These are phyloP conservation scores for Paecilomyces formosus DNA, from an alignment of 2,329 filamentous ascomycete species.

Conservation along the genomic window DNA sequence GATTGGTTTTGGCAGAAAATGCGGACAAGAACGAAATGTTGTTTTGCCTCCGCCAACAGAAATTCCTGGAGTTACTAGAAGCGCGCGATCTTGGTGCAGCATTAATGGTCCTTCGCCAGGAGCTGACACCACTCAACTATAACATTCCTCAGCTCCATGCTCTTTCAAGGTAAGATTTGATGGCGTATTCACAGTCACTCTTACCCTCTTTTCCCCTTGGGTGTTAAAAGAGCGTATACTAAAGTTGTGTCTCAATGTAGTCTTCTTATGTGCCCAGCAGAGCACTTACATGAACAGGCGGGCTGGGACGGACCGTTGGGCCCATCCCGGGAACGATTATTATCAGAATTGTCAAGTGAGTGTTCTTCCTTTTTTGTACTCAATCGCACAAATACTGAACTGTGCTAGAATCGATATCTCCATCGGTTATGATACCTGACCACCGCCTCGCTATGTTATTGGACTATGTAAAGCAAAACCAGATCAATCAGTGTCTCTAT, in stretches of 20 bases:
- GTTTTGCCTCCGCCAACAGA: constrained; percentile 86
- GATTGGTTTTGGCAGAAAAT: constrained; percentile 63
- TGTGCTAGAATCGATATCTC: constrained; percentile 71
- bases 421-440: constrained; percentile 93
- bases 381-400: not conserved
- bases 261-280: constrained; percentile 79
- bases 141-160: constrained; percentile 71
- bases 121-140: constrained; percentile 78
- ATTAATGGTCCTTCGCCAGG: constrained; percentile 73
- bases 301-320: constrained; percentile 78
- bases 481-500: constrained; percentile 77
- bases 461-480: constrained; percentile 72
- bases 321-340: constrained; percentile 63
- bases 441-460: constrained; percentile 76
- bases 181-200: not conserved
- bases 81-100: constrained; percentile 64
- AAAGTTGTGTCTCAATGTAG: constrained; percentile 34
- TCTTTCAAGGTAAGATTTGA: constrained; percentile 57
- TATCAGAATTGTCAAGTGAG: constrained; percentile 79
- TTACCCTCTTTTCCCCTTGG: not conserved
- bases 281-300: constrained; percentile 69
- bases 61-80: constrained; percentile 87
- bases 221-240: not conserved
- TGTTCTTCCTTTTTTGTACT: constrained; percentile 14
- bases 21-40: constrained; percentile 73